Conservation (phyloP, 768 basidiomycete species). For the Sporobolomyces pararoseus region DNA sequence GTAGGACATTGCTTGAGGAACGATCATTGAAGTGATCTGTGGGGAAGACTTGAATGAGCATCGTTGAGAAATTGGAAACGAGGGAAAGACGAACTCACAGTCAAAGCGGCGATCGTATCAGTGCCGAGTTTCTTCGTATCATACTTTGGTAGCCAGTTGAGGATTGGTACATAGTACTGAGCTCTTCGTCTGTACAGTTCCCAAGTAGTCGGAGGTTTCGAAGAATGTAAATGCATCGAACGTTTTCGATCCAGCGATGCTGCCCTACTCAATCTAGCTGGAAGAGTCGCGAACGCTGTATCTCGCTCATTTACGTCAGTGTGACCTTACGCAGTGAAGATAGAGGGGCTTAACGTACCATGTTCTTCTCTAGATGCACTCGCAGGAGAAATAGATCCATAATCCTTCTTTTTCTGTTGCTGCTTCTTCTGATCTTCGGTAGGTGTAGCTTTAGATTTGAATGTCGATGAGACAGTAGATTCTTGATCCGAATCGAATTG, state of each 20-base stretch:
- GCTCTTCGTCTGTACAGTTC: neutral
- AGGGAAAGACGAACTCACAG: conserved; percentile 8
- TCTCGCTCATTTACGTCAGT: neutral
- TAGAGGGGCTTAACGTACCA: conserved; percentile 1
- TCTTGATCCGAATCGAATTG: conserved; percentile 11
- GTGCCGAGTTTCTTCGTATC: conserved; percentile 18
- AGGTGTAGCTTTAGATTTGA: too few relatives aligned
- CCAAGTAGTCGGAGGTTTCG: conserved; percentile 13
- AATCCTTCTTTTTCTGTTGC: neutral
- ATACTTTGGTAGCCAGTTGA: conserved; percentile 44
- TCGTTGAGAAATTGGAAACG: neutral
- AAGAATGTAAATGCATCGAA: neutral
- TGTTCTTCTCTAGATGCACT: conserved; percentile 2
- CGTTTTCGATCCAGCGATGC: conserved; percentile 6
- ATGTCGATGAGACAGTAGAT: neutral
- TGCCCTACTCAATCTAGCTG: conserved; percentile 18
- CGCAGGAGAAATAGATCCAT: neutral
- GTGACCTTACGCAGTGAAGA: neutral
- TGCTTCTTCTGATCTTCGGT: neutral
- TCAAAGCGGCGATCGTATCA: conserved; percentile 42
- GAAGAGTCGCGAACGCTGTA: conserved; percentile 26
- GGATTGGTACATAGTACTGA: conserved; percentile 38
- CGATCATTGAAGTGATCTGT: conserved; percentile 42
- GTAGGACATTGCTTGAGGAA: conserved; percentile 46
- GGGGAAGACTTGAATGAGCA: too few relatives aligned